Evolutionary conservation across 371 early-diverging fungal genomes (phyloP).

Genomic region (Mortierella sp.): DNA sequence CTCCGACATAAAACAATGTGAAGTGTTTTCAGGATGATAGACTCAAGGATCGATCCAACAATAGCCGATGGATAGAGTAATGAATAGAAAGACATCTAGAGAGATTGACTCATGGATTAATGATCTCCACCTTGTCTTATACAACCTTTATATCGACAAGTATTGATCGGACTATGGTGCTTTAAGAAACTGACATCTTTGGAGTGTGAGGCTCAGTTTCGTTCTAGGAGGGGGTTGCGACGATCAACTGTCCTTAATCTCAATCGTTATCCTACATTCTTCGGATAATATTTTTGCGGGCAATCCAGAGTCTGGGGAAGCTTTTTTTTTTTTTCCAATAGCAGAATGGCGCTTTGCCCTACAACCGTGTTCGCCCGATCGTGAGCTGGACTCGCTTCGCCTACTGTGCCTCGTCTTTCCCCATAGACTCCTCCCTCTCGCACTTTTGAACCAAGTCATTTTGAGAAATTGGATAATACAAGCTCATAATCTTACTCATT

Average conservation of each 20-base stretch:
- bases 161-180: neutral
- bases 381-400: neutral
- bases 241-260: neutral
- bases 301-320: neutral
- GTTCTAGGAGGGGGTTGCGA: neutral
- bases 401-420: neutral
- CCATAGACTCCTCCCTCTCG: neutral
- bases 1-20: neutral
- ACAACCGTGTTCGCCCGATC: conserved; percentile 7
- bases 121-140: neutral
- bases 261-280: neutral
- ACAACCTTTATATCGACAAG: no score
- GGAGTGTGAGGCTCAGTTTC: no score
- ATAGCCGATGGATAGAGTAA: neutral
- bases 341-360: neutral
- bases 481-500: neutral
- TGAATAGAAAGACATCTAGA: neutral
- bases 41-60: neutral
- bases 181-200: neutral
- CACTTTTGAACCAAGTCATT: neutral
- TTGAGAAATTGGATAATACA: no score
- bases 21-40: neutral
- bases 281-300: conserved; percentile 7
- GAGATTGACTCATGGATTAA: neutral
- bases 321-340: neutral